Conservation (phyloP, 192 early-diverging fungal species). For the Coemansia sp. region DNA sequence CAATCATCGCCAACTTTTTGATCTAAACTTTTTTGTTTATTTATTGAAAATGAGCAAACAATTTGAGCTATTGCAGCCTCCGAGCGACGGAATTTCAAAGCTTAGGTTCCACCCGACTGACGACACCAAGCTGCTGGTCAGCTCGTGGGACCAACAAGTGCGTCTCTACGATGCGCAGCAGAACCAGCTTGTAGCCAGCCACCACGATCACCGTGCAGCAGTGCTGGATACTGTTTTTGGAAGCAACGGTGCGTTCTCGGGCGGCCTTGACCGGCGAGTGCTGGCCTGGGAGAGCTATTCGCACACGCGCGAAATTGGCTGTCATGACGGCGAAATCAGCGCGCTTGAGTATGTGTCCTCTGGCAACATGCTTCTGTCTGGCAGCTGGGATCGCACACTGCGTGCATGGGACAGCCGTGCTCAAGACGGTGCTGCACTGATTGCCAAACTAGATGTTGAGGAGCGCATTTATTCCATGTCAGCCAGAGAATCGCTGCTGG, state of each 20-base stretch:
- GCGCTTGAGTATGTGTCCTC: slow-evolving; percentile 62
- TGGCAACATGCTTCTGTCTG: slow-evolving; percentile 69
- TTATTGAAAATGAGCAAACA: slow-evolving; percentile 47
- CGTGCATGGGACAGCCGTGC: slow-evolving; percentile 55
- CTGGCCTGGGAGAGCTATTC: slow-evolving; percentile 67
- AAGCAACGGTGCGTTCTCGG: slow-evolving; percentile 61
- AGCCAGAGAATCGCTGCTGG: slow-evolving; percentile 64
- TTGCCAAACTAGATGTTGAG: slow-evolving; percentile 20
- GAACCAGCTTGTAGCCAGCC: slow-evolving; percentile 58
- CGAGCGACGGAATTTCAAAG: slow-evolving; percentile 80
- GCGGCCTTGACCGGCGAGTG: slow-evolving; percentile 73
- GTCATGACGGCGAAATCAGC: slow-evolving; percentile 77
- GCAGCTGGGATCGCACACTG: slow-evolving; percentile 90
- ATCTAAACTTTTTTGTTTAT: background rate
- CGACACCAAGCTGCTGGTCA: slow-evolving; percentile 67
- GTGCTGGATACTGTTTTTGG: slow-evolving; percentile 81
- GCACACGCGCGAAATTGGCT: slow-evolving; percentile 63
- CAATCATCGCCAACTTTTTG: background rate
- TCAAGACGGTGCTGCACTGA: slow-evolving; percentile 44
- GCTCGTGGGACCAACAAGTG: slow-evolving; percentile 91
- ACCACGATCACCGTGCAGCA: slow-evolving; percentile 66
- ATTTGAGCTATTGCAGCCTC: slow-evolving; percentile 77
- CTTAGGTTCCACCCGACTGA: slow-evolving; percentile 72
- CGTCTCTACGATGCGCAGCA: slow-evolving; percentile 77
- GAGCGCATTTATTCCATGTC: slow-evolving; percentile 89